Base-by-base conservation (phyloP, 768 basidiomycete genomes). In the Podaxis sp. region DNA sequence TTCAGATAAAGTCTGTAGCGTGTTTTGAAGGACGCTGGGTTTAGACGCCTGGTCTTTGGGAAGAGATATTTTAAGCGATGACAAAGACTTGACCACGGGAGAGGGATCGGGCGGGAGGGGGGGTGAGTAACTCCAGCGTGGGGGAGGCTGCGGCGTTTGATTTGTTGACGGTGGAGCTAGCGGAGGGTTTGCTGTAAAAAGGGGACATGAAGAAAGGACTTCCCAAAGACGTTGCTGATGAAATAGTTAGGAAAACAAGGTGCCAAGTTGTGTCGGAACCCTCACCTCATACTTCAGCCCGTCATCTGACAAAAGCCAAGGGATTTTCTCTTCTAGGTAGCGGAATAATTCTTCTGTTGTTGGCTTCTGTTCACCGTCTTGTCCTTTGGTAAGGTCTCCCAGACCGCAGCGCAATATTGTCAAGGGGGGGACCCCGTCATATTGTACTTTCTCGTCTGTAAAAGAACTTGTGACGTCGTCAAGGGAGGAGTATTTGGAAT, bases 361-460 rank as follows among this genome's bases (percentile, higher is more conserved):
- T 22, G 84, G 79, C 41, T 77, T 74, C 30, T 74, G 69, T 15
- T 67, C 66, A 11, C 77, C 72, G 5, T 67, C 72, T 36, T 77
- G 78, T 22, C 72, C 75, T 66, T 67, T 77, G 58, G 67, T 72
- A 62, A 80, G 76, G 52, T 87, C 87, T 33, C 77, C 74, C 46
- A 91, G 75, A 2, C 80, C 86, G 67, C 87, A 90, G 8, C 90
- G 84, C 40, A 92, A 76, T 6, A 91, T 73, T 1, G 87, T 85
- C 4, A 85, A 65, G 8, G 79, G 75, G 2, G 86, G 81, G 5
- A 88, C 70, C 8, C 73, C 74, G 1, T 68, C 48, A 53, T 75
- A 66, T 8, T 73, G 70, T 4, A 68, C 61, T 26, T 72, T 67
- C 53, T 76, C 70, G 22, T 73, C 72, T 12, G 67, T 69, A 13